These are phyloP conservation scores for Tephrocybe sp. DNA, from an alignment of 768 basidiomycete genomes.

Conservation along the genomic window DNA sequence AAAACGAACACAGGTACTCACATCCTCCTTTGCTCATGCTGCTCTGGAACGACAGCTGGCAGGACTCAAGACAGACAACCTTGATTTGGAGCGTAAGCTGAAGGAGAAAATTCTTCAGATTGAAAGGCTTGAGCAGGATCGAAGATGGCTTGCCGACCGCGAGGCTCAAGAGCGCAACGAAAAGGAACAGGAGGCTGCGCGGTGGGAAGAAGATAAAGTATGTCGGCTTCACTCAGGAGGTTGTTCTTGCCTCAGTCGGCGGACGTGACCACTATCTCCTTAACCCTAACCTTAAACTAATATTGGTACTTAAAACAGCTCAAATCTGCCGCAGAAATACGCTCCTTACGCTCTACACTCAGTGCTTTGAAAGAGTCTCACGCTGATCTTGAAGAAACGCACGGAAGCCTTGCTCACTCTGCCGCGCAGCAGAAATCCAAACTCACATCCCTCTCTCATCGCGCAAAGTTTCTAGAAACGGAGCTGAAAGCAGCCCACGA, in stretches of 20 bases:
- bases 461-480: slow-evolving; percentile 42
- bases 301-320: slow-evolving; percentile 28
- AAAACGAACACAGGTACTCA: slow-evolving; percentile 61
- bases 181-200: slow-evolving; percentile 54
- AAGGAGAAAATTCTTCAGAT: slow-evolving; percentile 61
- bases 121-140: slow-evolving; percentile 67
- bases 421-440: slow-evolving; percentile 50
- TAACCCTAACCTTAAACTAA: neutral
- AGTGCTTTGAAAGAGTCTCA: slow-evolving; percentile 52
- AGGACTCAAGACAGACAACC: slow-evolving; percentile 55
- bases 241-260: neutral
- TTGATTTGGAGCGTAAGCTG: slow-evolving; percentile 66
- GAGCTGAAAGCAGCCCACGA: slow-evolving; percentile 46
- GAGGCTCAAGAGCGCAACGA: slow-evolving; percentile 69
- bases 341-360: slow-evolving; percentile 46
- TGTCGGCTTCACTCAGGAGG: slow-evolving; percentile 13
- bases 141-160: slow-evolving; percentile 64
- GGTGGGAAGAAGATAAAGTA: slow-evolving; percentile 61
- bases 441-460: slow-evolving; percentile 44
- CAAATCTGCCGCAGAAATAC: slow-evolving; percentile 48
- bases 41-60: slow-evolving; percentile 68
- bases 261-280: neutral
- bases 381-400: slow-evolving; percentile 58
- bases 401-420: slow-evolving; percentile 47
- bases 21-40: slow-evolving; percentile 58